Conservation (phyloP, 208 protist species). For the Leishmania arabica region DNA sequence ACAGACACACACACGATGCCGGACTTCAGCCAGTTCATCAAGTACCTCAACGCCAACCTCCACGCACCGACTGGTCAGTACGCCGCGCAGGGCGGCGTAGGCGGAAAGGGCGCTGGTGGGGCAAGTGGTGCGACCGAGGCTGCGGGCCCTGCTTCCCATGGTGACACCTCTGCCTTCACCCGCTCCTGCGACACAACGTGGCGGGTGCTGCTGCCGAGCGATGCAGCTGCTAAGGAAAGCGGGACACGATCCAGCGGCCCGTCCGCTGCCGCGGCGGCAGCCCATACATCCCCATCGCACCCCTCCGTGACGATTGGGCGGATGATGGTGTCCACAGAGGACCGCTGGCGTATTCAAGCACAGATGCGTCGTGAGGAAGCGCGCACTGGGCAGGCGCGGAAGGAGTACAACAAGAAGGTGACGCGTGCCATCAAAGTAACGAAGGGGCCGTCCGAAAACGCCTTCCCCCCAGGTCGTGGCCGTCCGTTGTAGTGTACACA, state of each 20-base stretch:
- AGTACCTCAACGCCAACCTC: constrained; percentile 75
- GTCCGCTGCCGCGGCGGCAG: constrained; percentile 14
- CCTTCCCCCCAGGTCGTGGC: constrained; percentile 80
- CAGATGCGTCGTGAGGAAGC: constrained; percentile 86
- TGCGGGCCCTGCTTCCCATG: constrained; percentile 1
- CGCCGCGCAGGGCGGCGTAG: constrained; percentile 11
- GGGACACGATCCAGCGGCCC: constrained; percentile 19
- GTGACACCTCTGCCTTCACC: constrained; percentile 37
- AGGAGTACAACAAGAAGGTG: constrained; percentile 92
- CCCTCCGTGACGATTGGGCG: constrained; percentile 63
- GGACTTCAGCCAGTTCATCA: constrained; percentile 79
- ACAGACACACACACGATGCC: constrained; percentile 36
- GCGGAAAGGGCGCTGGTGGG: constrained; percentile 14
- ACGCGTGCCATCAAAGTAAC: constrained; percentile 77
- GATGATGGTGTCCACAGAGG: constrained; percentile 79
- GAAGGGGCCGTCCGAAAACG: constrained; percentile 66
- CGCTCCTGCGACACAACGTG: constrained; percentile 71
- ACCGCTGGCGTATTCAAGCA: constrained; percentile 87
- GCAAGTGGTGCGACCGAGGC: constrained; percentile 10
- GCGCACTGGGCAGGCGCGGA: constrained; percentile 61
- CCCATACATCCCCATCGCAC: constrained; percentile 20
- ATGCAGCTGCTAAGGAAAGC: constrained; percentile 51
- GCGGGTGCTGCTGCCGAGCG: constrained; percentile 58
- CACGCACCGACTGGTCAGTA: constrained; percentile 42
- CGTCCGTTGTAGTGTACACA: constrained; percentile 49